Evolutionary conservation across 2,329 filamentous ascomycete species (phyloP).

Genomic region (Cercospora canescens): DNA sequence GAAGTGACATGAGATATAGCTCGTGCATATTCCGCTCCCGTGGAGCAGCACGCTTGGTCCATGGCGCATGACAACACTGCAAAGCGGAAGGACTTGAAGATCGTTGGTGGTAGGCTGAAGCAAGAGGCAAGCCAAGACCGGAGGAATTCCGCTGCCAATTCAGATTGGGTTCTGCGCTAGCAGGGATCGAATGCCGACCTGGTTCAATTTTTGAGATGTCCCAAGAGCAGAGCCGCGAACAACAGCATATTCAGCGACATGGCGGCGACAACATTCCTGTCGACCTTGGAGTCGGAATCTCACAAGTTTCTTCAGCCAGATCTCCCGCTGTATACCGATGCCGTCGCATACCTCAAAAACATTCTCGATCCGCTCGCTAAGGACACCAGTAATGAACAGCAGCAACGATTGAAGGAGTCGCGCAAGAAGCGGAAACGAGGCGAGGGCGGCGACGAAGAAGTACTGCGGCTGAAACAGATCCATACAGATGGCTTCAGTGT

Average conservation of each 20-base stretch:
- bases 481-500: constrained; percentile 86
- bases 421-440: constrained; percentile 77
- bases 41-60: constrained; percentile 4
- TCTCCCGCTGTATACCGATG: constrained; percentile 64
- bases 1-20: not conserved
- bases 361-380: constrained; percentile 77
- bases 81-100: constrained; percentile 3
- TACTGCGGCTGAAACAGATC: constrained; percentile 77
- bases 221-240: not conserved
- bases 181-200: constrained; percentile 1
- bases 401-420: constrained; percentile 63
- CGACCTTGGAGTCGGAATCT: constrained; percentile 43
- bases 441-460: constrained; percentile 47
- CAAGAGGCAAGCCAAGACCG: not conserved
- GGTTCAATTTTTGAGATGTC: constrained; percentile 4
- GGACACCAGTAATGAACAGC: constrained; percentile 72
- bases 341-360: constrained; percentile 74
- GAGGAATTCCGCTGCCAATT: not conserved
- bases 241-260: constrained; percentile 12
- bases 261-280: constrained; percentile 25
- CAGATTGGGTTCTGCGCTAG: constrained; percentile 1
- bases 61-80: not conserved
- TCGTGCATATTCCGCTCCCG: constrained; percentile 1
- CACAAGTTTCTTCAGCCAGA: constrained; percentile 77
- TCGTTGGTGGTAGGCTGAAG: not conserved